phyloP scores from a whole-genome alignment of 495 filamentous ascomycete genomes.

The Penicillium cataractarum region DNA sequence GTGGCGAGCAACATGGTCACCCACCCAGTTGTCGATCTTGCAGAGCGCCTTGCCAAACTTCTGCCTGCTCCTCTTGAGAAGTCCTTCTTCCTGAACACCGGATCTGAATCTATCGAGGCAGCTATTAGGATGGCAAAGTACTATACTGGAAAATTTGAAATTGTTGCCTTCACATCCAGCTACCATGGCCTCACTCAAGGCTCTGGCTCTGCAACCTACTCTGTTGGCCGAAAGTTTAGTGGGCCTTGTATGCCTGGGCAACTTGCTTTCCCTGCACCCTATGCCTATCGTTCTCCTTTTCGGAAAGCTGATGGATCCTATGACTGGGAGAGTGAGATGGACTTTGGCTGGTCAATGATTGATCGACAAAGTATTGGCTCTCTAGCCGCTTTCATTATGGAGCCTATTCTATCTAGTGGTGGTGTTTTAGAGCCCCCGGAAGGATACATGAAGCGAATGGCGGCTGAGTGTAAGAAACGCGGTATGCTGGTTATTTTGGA shows the following conservation, averaged over 20 bases:
- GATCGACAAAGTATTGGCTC: conserved; percentile 57
- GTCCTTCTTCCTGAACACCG: conserved; percentile 57
- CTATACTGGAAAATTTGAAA: conserved; percentile 60
- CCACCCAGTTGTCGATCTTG: conserved; percentile 52
- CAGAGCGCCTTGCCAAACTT: conserved; percentile 45
- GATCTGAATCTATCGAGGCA: conserved; percentile 58
- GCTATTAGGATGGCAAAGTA: conserved; percentile 60
- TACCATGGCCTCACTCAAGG: conserved; percentile 58
- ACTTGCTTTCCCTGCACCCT: conserved; percentile 54
- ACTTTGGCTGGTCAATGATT: conserved; percentile 56
- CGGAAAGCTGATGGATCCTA: conserved; percentile 56
- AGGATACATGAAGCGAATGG: conserved; percentile 48
- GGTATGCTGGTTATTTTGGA: conserved; percentile 56
- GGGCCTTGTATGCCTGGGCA: conserved; percentile 42
- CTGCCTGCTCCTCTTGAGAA: conserved; percentile 53
- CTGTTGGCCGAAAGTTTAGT: conserved; percentile 47
- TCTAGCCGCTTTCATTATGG: conserved; percentile 57
- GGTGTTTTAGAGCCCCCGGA: conserved; percentile 50
- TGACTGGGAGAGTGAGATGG: conserved; percentile 60
- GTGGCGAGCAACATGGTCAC: conserved; percentile 59
- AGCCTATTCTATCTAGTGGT: conserved; percentile 55
- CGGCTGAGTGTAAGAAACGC: conserved; percentile 45
- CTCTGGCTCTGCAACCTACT: conserved; percentile 49
- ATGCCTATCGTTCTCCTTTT: conserved; percentile 57
- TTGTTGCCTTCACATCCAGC: conserved; percentile 55